phyloP scores from a whole-genome alignment of 495 filamentous ascomycete species.

The Zalerion maritima region DNA sequence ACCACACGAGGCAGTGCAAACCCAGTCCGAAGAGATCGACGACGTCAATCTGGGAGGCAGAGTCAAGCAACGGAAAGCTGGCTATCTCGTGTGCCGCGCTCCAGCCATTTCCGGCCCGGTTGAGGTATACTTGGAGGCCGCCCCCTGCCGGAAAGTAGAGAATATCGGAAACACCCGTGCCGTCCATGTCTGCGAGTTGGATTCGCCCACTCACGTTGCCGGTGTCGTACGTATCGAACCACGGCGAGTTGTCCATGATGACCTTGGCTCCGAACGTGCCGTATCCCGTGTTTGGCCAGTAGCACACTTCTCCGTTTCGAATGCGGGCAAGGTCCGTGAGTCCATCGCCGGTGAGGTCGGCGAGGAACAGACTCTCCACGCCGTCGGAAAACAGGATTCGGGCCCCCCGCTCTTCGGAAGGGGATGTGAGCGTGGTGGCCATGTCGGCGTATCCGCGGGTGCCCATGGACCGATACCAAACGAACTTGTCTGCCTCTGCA shows the following conservation, averaged over 20 bases:
- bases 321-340: constrained; percentile 16
- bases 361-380: constrained; percentile 4
- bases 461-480: constrained; percentile 9
- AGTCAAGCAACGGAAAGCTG: constrained; percentile 6
- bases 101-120: constrained; percentile 15
- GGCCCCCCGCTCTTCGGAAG: not conserved
- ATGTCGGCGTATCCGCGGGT: constrained; percentile 8
- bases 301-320: constrained; percentile 12
- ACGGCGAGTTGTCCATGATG: constrained; percentile 18
- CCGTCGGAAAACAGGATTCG: constrained; percentile 3
- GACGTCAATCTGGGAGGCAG: not conserved
- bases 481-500: constrained; percentile 4
- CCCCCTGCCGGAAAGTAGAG: constrained; percentile 14
- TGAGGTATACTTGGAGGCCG: constrained; percentile 8
- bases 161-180: constrained; percentile 19
- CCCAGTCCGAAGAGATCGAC: constrained; percentile 22
- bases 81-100: not conserved
- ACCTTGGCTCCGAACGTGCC: constrained; percentile 19
- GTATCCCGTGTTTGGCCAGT: constrained; percentile 24
- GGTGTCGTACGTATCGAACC: constrained; percentile 7
- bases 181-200: constrained; percentile 18
- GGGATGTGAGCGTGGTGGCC: not conserved
- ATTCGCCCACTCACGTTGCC: constrained; percentile 9
- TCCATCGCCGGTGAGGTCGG: constrained; percentile 23
- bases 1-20: constrained; percentile 16